Base-by-base conservation (phyloP, 495 filamentous ascomycete genomes). In the Xylaria acuta region DNA sequence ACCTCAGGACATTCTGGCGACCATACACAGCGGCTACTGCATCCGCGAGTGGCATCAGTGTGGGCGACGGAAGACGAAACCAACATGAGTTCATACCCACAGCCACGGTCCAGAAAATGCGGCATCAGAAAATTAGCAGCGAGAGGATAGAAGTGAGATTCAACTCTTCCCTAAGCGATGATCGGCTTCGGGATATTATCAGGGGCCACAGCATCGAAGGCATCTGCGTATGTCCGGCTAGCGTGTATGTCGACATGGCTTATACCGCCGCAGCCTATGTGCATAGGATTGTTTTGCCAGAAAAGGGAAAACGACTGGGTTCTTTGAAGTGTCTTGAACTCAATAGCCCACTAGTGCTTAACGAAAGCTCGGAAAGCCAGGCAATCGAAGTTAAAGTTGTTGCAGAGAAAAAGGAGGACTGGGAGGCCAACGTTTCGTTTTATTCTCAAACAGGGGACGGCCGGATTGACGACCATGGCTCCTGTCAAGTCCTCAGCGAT, bases 1-100 rank as follows among this genome's bases (percentile, higher is more conserved):
- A 92, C 71, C 76, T 85, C 27, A 92, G 90, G 82, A 88, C 87
- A 63, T 91, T 90, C 79, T 92, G 91, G 91, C 86, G 90, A 34
- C 78, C 85, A 0, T 92, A 92, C 74, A 82, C 82, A 25, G 78
- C 73, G 62, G 81, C 84, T 53, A 79, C 80, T 3, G 73, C 80
- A 30, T 80, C 77, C 11, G 79, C 86, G 51, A 81, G 86, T 74
- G 83, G 87, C 41, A 82, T 81, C 49, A 78, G 87, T 36, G 86
- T 90, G 79, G 75, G 81, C 9, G 86, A 88, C 22, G 32, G 20
- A 70, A n/a, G 16, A n/a, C 45, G 32, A 38, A 22, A 18, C 5
- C n/a, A 38, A 18, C 47, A 18, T 43, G 25, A 27, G 38, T 83
- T 59, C 82, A 30, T 84, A 77, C 89, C 20, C 25, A 71, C 80